Evolutionary conservation across 2,329 filamentous ascomycete genomes (phyloP), one percentile per base, ranked within the genome.

Genomic region (Exophiala calicioides): DNA sequence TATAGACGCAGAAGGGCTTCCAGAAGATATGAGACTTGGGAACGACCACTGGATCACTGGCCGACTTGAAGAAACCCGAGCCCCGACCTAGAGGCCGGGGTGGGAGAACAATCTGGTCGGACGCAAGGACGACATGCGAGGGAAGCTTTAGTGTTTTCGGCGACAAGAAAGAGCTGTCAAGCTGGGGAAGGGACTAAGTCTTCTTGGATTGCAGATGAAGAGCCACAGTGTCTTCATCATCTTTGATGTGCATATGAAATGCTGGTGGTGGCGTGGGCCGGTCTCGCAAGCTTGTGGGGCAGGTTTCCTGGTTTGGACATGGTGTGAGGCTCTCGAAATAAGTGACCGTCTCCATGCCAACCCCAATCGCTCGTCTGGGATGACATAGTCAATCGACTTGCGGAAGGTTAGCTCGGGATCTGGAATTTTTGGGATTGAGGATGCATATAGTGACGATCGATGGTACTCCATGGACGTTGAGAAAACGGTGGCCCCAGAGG

Each of bases 1-100:
- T 50, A 45, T 19, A 50, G 33, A 50, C 46, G 46, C 23, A 50
- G 5, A 38, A 50, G 45, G 39, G 46, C 41, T 45, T 45, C 46
- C 27, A 50, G 40, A 37, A 27, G 46, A 45, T 35, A 26, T 50
- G 41, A 50, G 39, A 45, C 41, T 27, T 50, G 41, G 40, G 40
- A 9, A 50, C 46, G n/a, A 50, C 16, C 10, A 50, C 46, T 20
- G 31, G 20, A 37, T 39, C 21, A 16, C 21, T 5, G n/a, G 39
- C 46, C 26, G 41, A 38, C 33, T 44, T 34, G 23, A 50, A 50
- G 29, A 48, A 38, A 32, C 46, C 46, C 13, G 40, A 44, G 38
- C 46, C 46, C 26, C 46, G 41, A 15, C 46, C 31, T 16, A 32
- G 46, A 3, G 32, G 3, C 31, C 33, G 23, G 20, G 31, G 40